Evolutionary conservation across 208 protist species (phyloP).

Genomic region (Leishmania tarentolae): DNA sequence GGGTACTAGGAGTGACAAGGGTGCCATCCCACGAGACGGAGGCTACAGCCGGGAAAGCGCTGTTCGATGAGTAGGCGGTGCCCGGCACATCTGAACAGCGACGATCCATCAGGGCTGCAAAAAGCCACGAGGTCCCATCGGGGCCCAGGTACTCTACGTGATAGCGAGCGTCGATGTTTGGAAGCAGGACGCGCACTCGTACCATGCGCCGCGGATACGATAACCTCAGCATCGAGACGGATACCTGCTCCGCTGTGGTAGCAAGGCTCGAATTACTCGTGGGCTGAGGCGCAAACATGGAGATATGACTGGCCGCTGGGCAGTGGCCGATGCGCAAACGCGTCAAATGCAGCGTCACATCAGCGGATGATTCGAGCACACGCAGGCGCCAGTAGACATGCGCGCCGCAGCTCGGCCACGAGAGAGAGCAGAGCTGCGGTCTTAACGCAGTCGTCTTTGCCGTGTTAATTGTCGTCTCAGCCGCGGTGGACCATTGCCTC

Average conservation of each 20-base stretch:
- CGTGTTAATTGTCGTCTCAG: conserved; percentile 15
- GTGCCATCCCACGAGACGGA: conserved; percentile 42
- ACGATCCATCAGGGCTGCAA: conserved; percentile 41
- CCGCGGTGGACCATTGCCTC: conserved; percentile 26
- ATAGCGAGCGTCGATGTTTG: conserved; percentile 39
- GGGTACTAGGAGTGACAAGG: conserved; percentile 36
- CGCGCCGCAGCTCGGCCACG: conserved; percentile 28
- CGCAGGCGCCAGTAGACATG: conserved; percentile 26
- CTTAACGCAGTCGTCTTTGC: neutral
- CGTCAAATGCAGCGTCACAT: conserved; percentile 20
- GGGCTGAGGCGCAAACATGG: neutral
- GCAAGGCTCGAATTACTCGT: neutral
- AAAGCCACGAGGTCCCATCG: conserved; percentile 67
- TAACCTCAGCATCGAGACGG: conserved; percentile 13
- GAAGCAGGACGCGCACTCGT: conserved; percentile 50
- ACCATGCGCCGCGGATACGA: conserved; percentile 32
- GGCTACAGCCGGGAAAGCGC: neutral
- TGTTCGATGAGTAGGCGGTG: neutral
- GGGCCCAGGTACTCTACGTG: conserved; percentile 70
- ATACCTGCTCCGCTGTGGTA: no score
- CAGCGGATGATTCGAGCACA: conserved; percentile 20
- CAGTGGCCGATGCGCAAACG: conserved; percentile 25
- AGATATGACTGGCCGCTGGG: conserved; percentile 5
- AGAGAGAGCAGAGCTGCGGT: conserved; percentile 12
- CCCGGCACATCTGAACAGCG: conserved; percentile 2